Conservation (phyloP, 768 basidiomycete genomes). For the Russula lepida region DNA sequence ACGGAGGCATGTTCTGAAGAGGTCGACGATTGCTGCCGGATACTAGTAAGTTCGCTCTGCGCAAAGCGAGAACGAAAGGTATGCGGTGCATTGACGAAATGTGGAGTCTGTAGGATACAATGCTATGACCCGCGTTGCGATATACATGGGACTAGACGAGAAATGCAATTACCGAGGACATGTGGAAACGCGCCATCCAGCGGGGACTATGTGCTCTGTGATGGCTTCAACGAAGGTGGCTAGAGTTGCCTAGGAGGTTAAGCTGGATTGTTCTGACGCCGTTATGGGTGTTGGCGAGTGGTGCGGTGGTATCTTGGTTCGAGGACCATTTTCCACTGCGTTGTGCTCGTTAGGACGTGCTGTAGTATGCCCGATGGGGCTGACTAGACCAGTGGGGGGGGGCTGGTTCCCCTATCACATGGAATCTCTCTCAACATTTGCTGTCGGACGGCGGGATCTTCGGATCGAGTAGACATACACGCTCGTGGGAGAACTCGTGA, state of each 20-base stretch:
- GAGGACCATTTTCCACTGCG: constrained; percentile 89
- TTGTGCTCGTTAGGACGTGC: constrained; percentile 84
- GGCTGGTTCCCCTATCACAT: too few species aligned
- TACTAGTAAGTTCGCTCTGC: constrained; percentile 62
- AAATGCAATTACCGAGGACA: constrained; percentile 72
- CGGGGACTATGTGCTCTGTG: constrained; percentile 64
- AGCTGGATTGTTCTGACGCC: constrained; percentile 13
- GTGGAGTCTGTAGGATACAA: constrained; percentile 74
- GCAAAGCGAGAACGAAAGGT: constrained; percentile 62
- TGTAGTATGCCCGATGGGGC: too few species aligned
- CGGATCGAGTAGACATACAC: constrained; percentile 91
- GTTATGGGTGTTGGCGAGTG: background rate
- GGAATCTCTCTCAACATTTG: too few species aligned
- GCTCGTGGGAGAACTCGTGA: constrained; percentile 43
- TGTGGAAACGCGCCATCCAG: constrained; percentile 70
- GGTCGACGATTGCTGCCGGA: constrained; percentile 41
- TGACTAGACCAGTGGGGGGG: too few species aligned
- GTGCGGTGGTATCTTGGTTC: constrained; percentile 76
- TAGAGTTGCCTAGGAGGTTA: background rate
- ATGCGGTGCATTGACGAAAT: constrained; percentile 57
- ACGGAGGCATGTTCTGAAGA: too few species aligned
- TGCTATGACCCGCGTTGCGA: constrained; percentile 76
- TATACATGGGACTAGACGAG: constrained; percentile 88
- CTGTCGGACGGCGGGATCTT: constrained; percentile 79
- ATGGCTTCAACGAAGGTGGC: constrained; percentile 73